Evolutionary conservation across 2,329 filamentous ascomycete genomes (phyloP).

Genomic region (Cladophialophora psammophila): DNA sequence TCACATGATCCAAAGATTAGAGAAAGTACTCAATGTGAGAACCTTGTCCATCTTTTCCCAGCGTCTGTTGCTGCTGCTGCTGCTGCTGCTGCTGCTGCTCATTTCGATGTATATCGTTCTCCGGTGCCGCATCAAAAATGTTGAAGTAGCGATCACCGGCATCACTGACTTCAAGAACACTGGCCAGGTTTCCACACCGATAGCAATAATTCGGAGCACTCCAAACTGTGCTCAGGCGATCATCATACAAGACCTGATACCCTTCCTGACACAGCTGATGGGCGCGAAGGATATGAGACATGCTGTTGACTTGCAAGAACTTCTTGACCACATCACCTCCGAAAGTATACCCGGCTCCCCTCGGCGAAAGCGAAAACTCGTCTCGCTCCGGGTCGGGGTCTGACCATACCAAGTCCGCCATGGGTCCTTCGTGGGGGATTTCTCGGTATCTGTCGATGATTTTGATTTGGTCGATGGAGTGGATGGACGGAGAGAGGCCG

Average conservation of each 20-base stretch:
- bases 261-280: constrained; percentile 98
- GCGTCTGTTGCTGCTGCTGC: constrained; percentile 63
- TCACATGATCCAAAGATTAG: constrained; percentile 48
- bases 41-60: constrained; percentile 70
- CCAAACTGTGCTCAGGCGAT: constrained; percentile 94
- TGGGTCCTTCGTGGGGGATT: constrained; percentile 97
- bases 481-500: constrained; percentile 86
- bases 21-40: constrained; percentile 72
- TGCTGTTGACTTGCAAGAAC: constrained; percentile 94
- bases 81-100: constrained; percentile 76
- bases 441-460: constrained; percentile 99
- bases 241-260: constrained; percentile 95
- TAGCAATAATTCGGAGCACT: constrained; percentile 97
- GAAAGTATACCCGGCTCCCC: constrained; percentile 96
- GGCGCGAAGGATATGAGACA: constrained; percentile 97
- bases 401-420: constrained; percentile 99
- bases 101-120: constrained; percentile 85
- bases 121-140: constrained; percentile 94
- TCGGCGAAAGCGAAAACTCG: constrained; percentile 92
- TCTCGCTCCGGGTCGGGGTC: constrained; percentile 97
- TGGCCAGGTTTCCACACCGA: constrained; percentile 94
- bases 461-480: constrained; percentile 99
- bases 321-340: constrained; percentile 98
- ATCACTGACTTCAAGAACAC: constrained; percentile 94
- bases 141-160: constrained; percentile 95